Base-by-base conservation (phyloP, 306 rosid genomes). In the Dicorynia guianensis region DNA sequence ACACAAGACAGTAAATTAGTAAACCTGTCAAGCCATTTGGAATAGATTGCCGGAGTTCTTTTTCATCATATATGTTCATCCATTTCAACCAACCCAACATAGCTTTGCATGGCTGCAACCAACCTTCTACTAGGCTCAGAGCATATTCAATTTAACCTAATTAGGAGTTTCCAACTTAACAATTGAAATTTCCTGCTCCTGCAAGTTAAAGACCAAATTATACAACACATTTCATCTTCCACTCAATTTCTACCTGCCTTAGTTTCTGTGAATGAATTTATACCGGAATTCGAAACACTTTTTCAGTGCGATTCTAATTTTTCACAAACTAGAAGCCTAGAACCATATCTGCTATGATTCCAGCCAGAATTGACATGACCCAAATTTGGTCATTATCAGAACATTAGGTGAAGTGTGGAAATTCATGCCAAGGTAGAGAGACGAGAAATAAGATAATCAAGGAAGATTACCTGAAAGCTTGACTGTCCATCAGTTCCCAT, bases 381-480 rank as follows among this genome's bases (percentile, higher is more conserved):
- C 34, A 49, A 34, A 47, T 20, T 17, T 44, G 42, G 40, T 40
- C 56, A 46, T 25, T 54, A 19, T 70, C 11, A 15, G 3, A 46
- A 34, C 39, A 53, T 5, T 20, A 4, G 20, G 58, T 25, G 57
- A 55, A 54, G 6, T 70, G 64, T 36, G 42, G 59, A 30, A 66
- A 71, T 40, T 25, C 9, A 9, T 11, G 43, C 52, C 59, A 18
- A 55, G 11, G 7, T 17, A 50, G 61, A 43, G 52, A 57, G 43
- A 55, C 17, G 40, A 54, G 34, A 76, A 53, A 46, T 11, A 9
- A 55, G 39, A 67, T n/a, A 56, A 35, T 17, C 6, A 60, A 65
- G 46, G 62, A 67, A 65, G 76, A 69, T 61, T 82, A 94, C 98
- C 97, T 82, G 84, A 25, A 69, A 65, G 48, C 82, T 81, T 71